Evolutionary conservation across 1,284 basidiomycete genomes (phyloP), one percentile per base, ranked within the genome.

Genomic region (Moesziomyces aphidis): DNA sequence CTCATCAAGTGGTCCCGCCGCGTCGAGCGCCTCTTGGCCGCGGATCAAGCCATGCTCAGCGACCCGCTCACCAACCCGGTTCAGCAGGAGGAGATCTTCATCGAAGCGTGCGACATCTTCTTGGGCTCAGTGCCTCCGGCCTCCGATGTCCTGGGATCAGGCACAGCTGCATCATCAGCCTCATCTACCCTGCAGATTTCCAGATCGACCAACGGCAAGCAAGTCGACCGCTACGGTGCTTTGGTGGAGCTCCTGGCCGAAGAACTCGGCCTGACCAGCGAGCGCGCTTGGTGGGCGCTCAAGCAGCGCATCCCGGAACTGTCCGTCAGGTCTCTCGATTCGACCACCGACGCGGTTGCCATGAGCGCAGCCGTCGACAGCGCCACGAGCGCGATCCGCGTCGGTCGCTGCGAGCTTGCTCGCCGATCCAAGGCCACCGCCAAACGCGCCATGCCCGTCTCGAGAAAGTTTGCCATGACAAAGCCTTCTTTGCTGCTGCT

Each of bases 61-160:
- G 63, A 73, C 54, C 63, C 79, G 21, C 64, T 83, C 51, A 87
- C 90, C n/a, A 93, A 95, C 83, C 90, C 91, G 5, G 86, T 89
- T 0, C 83, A 95, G 11, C 91, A 95, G 60, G 96, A 99, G 83
- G 93, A 96, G 61, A 90, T 97, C 24, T 95, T 92, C 78, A 87
- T 95, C 47, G 93, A 97, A 83, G 93, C 93, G 0, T 89, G 91
- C 26, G 97, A 99, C 84, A 90, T 97, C 26, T 98, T 99, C 86
- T 92, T 98, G 70, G 94, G 93, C 89, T 26, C 90, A 70, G 59
- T 78, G 11, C 57, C 75, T 26, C 24, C 60, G n/a, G 39, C 60
- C 15, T 65, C 69, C 22, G 61, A 63, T 9, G 52, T 43, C 6
- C 36, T 42, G 3, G 48, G 24, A 39, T 21, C 45, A 19, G 15